A percentile compares a stretch with the other conserved stretches of the same genome.
These are phyloP conservation scores for Poa pratensis DNA, from an alignment of 176 grass and related monocot species.

Conservation along the genomic window DNA sequence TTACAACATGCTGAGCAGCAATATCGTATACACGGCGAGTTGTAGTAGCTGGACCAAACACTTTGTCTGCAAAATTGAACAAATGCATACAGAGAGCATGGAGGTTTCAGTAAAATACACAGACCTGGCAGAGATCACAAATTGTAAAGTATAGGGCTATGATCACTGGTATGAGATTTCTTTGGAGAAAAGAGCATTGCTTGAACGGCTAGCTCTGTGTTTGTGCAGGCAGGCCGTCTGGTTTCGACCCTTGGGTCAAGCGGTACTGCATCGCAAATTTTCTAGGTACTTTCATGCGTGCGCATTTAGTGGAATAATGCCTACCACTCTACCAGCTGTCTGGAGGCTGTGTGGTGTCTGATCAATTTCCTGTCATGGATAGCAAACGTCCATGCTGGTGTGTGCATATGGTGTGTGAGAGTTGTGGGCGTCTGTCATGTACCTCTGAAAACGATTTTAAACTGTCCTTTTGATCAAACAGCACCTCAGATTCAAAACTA, in stretches of 20 bases:
- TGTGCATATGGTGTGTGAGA: neutral
- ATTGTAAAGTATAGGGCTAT: neutral
- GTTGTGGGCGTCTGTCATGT: neutral
- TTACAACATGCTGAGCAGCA: conserved; percentile 93
- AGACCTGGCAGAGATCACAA: neutral
- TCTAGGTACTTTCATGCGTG: neutral
- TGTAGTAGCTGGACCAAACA: conserved; percentile 95
- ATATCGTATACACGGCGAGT: conserved; percentile 93
- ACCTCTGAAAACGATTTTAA: conserved; percentile 9
- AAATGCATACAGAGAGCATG: conserved; percentile 20
- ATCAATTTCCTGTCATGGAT: neutral
- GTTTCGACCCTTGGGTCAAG: conserved; percentile 11
- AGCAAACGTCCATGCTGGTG: neutral
- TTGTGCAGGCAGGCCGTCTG: neutral
- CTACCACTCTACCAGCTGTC: neutral
- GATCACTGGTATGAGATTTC: neutral
- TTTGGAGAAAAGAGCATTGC: neutral
- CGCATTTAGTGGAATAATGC: neutral
- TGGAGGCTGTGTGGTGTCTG: neutral
- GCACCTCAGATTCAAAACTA: conserved; percentile 7
- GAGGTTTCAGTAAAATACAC: conserved; percentile 22
- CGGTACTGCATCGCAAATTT: neutral
- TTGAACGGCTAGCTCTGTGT: neutral
- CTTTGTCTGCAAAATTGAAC: conserved; percentile 71
- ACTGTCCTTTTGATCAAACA: conserved; percentile 11